phyloP scores from a whole-genome alignment of 371 early-diverging fungal species.

The Actinomucor elegans region DNA sequence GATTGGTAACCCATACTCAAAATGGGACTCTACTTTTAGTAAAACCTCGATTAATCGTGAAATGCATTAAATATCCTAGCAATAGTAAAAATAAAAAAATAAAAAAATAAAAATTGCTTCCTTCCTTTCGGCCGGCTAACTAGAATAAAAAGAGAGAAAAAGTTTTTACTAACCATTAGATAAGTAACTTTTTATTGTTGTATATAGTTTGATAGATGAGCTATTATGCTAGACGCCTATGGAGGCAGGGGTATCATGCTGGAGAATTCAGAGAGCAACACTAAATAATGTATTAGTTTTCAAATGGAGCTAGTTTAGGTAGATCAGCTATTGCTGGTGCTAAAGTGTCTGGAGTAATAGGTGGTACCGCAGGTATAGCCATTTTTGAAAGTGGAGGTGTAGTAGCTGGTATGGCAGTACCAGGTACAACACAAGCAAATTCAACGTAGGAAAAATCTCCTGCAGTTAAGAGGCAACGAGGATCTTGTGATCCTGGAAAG shows the following conservation, averaged over 20 bases:
- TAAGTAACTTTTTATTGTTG: background rate
- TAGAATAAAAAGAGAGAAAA: background rate
- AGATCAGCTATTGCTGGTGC: background rate
- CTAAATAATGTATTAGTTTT: background rate
- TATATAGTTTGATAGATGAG: too few relatives aligned
- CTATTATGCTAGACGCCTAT: too few relatives aligned
- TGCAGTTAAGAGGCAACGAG: background rate
- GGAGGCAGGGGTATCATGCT: too few relatives aligned
- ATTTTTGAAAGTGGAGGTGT: too few relatives aligned
- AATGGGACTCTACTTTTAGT: too few relatives aligned
- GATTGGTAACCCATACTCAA: too few relatives aligned
- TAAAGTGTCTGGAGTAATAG: background rate
- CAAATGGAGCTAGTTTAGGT: background rate
- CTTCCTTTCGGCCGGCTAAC: too few relatives aligned
- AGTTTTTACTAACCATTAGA: background rate
- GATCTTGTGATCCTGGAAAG: background rate
- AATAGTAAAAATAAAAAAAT: too few relatives aligned
- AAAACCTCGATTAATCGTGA: too few relatives aligned
- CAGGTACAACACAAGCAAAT: background rate
- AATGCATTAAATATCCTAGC: too few relatives aligned
- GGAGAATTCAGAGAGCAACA: background rate
- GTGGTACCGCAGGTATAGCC: background rate
- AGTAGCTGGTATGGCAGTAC: background rate
- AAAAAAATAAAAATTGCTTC: too few relatives aligned
- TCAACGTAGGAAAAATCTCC: background rate